Conservation (phyloP, 345 rosid genomes). For the Melaleuca alternifolia region DNA sequence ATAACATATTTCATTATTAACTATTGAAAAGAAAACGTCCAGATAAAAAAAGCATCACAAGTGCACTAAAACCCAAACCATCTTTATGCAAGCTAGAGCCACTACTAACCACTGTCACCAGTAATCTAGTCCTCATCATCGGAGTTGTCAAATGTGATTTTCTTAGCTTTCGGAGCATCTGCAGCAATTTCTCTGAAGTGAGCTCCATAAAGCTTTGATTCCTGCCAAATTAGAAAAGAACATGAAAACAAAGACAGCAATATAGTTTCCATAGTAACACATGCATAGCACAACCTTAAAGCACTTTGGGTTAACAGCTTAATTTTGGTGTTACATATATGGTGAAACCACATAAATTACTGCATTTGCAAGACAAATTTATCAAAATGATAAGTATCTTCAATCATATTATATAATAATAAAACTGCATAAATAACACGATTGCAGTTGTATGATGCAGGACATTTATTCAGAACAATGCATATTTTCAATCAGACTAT, state of each 20-base stretch:
- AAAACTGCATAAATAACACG: neutral
- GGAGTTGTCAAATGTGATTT: conserved; percentile 57
- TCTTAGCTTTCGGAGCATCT: conserved; percentile 84
- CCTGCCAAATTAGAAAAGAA: conserved; percentile 25
- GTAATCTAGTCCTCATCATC: conserved; percentile 56
- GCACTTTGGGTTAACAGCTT: neutral
- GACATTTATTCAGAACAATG: neutral
- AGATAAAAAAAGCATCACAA: neutral
- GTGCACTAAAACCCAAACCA: neutral
- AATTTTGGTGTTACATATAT: neutral
- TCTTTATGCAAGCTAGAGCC: neutral
- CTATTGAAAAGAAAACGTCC: neutral
- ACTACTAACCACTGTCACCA: neutral
- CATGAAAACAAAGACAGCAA: neutral
- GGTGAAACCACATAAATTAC: neutral
- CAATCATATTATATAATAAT: neutral
- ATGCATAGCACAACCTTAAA: neutral
- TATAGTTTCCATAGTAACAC: neutral
- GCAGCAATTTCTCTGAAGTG: conserved; percentile 83
- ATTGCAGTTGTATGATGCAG: neutral
- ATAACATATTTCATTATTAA: neutral
- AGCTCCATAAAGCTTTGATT: conserved; percentile 91
- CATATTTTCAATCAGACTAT: neutral
- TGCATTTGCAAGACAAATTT: neutral
- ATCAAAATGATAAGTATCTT: neutral